These are phyloP conservation scores for Hebeloma cylindrosporum DNA, from an alignment of 768 basidiomycete genomes.

Conservation along the genomic window DNA sequence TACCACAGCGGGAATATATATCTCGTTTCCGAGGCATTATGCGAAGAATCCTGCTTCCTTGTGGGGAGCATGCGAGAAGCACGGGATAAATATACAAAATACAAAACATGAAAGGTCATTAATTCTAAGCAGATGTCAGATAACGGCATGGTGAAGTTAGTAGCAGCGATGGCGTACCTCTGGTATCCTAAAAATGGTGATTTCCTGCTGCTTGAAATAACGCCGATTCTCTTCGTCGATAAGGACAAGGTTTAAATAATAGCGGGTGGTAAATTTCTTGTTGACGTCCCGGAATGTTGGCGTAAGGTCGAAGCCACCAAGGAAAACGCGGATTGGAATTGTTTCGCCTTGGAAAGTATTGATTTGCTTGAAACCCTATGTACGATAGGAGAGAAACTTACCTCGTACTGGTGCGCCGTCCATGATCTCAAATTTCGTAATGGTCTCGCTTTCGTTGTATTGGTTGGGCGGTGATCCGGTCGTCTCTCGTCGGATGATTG, in stretches of 20 bases:
- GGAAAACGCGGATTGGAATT: constrained; percentile 95
- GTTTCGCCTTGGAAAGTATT: constrained; percentile 74
- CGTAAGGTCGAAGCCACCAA: constrained; percentile 97
- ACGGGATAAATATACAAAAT: constrained; percentile 20
- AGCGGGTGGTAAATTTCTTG: constrained; percentile 97
- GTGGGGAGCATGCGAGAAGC: neutral
- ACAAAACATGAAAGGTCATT: constrained; percentile 13
- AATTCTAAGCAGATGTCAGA: constrained; percentile 15
- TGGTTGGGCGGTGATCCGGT: constrained; percentile 98
- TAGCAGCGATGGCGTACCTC: constrained; percentile 48
- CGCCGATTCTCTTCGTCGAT: constrained; percentile 98
- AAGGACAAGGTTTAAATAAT: constrained; percentile 95
- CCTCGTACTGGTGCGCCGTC: constrained; percentile 97
- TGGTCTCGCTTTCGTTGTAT: constrained; percentile 98
- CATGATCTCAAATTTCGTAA: constrained; percentile 99
- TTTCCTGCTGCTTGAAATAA: constrained; percentile 98
- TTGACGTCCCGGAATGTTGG: constrained; percentile 99
- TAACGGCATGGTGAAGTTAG: neutral
- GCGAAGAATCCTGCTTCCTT: neutral
- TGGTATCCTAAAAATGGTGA: constrained; percentile 88
- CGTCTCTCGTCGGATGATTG: constrained; percentile 96
- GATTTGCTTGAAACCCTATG: neutral
- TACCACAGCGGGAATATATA: constrained; percentile 6
- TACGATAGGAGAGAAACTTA: constrained; percentile 28
- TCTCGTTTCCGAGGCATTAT: neutral